phyloP scores from a whole-genome alignment of 2,329 filamentous ascomycete species.

The Pseudogymnoascus destructans region DNA sequence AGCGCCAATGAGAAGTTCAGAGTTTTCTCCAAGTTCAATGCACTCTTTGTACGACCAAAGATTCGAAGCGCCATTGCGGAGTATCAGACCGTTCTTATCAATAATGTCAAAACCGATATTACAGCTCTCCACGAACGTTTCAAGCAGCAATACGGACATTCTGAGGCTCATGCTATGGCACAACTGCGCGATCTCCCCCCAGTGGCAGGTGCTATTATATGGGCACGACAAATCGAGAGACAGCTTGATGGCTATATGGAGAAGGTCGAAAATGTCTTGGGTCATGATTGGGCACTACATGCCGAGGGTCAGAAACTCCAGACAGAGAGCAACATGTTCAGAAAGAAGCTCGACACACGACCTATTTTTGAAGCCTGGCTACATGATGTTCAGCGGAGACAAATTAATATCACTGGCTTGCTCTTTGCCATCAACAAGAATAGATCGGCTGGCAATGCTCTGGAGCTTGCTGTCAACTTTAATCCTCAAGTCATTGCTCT shows the following conservation, averaged over 20 bases:
- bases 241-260: slow-evolving; percentile 96
- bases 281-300: slow-evolving; percentile 87
- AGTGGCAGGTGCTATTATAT: slow-evolving; percentile 93
- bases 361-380: slow-evolving; percentile 95
- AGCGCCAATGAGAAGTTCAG: slow-evolving; percentile 99
- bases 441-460: slow-evolving; percentile 73
- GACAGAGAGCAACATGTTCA: slow-evolving; percentile 82
- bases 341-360: slow-evolving; percentile 87
- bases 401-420: slow-evolving; percentile 82
- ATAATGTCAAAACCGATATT: slow-evolving; percentile 95
- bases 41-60: slow-evolving; percentile 95
- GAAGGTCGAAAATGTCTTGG: slow-evolving; percentile 96
- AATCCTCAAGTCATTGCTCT: slow-evolving; percentile 93
- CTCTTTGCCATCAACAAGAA: slow-evolving; percentile 84
- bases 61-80: slow-evolving; percentile 95
- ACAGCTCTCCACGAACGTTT: slow-evolving; percentile 87
- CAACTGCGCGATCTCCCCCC: slow-evolving; percentile 91
- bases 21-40: slow-evolving; percentile 99
- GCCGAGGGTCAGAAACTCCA: slow-evolving; percentile 89
- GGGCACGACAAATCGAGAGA: slow-evolving; percentile 91
- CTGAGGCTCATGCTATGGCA: slow-evolving; percentile 95
- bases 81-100: slow-evolving; percentile 95
- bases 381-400: slow-evolving; percentile 73
- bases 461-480: slow-evolving; percentile 91
- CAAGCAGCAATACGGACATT: slow-evolving; percentile 97